These are phyloP conservation scores for Pseudocercospora crystallina DNA, from an alignment of 2,329 filamentous ascomycete genomes.

Conservation along the genomic window DNA sequence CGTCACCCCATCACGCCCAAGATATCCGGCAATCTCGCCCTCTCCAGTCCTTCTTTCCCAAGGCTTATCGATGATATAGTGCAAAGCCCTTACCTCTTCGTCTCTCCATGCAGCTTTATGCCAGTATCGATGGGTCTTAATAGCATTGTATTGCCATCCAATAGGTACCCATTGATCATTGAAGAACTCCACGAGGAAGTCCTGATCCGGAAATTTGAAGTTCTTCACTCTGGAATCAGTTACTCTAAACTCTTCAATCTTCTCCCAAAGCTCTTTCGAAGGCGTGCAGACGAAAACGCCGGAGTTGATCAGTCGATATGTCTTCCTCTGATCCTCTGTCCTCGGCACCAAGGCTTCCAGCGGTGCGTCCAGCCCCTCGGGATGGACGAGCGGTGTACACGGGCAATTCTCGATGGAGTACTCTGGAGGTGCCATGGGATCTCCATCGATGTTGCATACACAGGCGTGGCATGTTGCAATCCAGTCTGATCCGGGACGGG, in stretches of 20 bases:
- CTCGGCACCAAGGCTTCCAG: conserved; percentile 40
- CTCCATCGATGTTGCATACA: conserved; percentile 53
- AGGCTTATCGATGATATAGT: conserved; percentile 59
- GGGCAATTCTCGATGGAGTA: conserved; percentile 53
- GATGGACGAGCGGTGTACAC: conserved; percentile 44
- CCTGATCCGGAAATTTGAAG: conserved; percentile 56
- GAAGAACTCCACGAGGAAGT: conserved; percentile 54
- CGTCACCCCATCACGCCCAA: conserved; percentile 52
- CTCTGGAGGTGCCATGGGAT: conserved; percentile 51
- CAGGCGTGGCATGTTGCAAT: conserved; percentile 53
- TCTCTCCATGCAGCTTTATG: conserved; percentile 53
- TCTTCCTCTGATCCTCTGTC: conserved; percentile 29
- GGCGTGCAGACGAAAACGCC: conserved; percentile 55
- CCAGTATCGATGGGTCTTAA: conserved; percentile 57
- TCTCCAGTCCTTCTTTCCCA: conserved; percentile 47
- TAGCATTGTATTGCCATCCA: conserved; percentile 53
- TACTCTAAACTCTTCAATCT: conserved; percentile 44
- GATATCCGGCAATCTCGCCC: conserved; percentile 49
- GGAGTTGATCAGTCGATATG: conserved; percentile 50
- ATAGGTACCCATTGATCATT: conserved; percentile 44
- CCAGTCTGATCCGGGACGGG: conserved; percentile 37
- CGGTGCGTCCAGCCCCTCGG: conserved; percentile 35
- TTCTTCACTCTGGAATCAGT: conserved; percentile 40
- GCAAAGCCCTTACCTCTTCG: conserved; percentile 48
- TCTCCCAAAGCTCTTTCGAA: conserved; percentile 37